phyloP scores from a whole-genome alignment of 805 yeast genomes.

The Sugiyamaella chiloensis region DNA sequence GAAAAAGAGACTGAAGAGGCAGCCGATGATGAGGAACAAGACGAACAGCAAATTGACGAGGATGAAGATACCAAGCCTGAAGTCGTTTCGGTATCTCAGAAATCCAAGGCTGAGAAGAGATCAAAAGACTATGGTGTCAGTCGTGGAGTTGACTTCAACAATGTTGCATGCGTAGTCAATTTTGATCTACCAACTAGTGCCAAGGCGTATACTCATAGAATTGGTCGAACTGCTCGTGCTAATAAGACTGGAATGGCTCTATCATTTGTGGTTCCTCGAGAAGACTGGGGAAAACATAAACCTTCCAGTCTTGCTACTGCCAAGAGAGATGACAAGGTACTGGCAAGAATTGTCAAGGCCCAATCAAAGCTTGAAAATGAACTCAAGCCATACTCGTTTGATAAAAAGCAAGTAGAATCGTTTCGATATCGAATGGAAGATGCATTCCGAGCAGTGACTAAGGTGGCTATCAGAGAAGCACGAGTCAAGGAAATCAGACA shows the following conservation, averaged over 20 bases:
- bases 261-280: slow-evolving; percentile 81
- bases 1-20: slow-evolving; percentile 22
- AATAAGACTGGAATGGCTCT: slow-evolving; percentile 93
- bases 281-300: slow-evolving; percentile 86
- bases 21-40: slow-evolving; percentile 23
- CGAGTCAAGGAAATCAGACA: slow-evolving; percentile 82
- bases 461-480: slow-evolving; percentile 87
- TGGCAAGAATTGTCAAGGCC: slow-evolving; percentile 69
- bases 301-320: slow-evolving; percentile 68
- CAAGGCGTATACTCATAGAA: slow-evolving; percentile 84
- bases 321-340: slow-evolving; percentile 80
- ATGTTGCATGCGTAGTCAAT: slow-evolving; percentile 94
- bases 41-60: too few relatives aligned
- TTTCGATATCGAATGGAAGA: slow-evolving; percentile 96
- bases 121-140: slow-evolving; percentile 90
- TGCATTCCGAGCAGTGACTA: slow-evolving; percentile 92
- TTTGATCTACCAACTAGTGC: slow-evolving; percentile 91
- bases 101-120: slow-evolving; percentile 34
- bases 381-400: slow-evolving; percentile 78
- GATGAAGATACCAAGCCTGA: slow-evolving; percentile 9
- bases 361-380: slow-evolving; percentile 48
- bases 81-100: slow-evolving; percentile 19
- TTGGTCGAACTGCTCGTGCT: slow-evolving; percentile 97
- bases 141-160: slow-evolving; percentile 93
- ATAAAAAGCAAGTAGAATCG: slow-evolving; percentile 87